Percentiles rank a stretch among this genome's conserved stretches.
phyloP scores from a whole-genome alignment of 2,329 filamentous ascomycete genomes.

The Colletotrichum chlorophyti region DNA sequence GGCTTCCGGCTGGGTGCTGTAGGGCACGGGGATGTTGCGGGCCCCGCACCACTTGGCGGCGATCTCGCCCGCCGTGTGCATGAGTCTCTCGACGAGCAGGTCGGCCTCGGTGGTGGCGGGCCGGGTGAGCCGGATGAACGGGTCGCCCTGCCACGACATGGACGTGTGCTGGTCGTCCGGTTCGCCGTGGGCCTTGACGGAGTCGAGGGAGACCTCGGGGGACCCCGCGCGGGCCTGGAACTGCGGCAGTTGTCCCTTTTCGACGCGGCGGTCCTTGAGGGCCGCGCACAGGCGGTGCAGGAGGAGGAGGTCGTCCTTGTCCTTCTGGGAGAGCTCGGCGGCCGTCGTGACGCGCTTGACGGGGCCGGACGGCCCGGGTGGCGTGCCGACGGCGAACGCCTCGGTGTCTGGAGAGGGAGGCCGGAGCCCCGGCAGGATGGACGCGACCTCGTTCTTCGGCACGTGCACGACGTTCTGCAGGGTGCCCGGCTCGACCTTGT shows the following conservation, averaged over 20 bases:
- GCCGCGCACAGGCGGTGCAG: slow-evolving; percentile 56
- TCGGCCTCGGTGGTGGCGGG: slow-evolving; percentile 39
- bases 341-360: slow-evolving; percentile 51
- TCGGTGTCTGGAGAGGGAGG: background rate
- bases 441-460: slow-evolving; percentile 39
- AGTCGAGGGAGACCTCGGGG: slow-evolving; percentile 51
- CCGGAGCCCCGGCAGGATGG: slow-evolving; percentile 15
- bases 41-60: slow-evolving; percentile 66
- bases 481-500: slow-evolving; percentile 59
- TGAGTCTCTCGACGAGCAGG: slow-evolving; percentile 54
- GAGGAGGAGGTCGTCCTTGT: slow-evolving; percentile 53
- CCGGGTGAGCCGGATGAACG: slow-evolving; percentile 53
- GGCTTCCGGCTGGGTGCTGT: slow-evolving; percentile 56
- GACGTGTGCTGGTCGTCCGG: slow-evolving; percentile 31
- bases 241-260: slow-evolving; percentile 26
- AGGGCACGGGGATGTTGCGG: slow-evolving; percentile 65
- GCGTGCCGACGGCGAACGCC: slow-evolving; percentile 42
- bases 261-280: slow-evolving; percentile 41
- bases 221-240: slow-evolving; percentile 1
- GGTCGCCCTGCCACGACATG: slow-evolving; percentile 51
- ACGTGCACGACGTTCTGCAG: slow-evolving; percentile 65
- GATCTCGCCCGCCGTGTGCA: slow-evolving; percentile 68
- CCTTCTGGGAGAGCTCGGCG: slow-evolving; percentile 47
- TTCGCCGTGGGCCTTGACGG: slow-evolving; percentile 29
- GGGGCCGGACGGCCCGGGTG: slow-evolving; percentile 33